Percentiles rank a stretch among this genome's conserved stretches.
These are phyloP conservation scores for Clonostachys byssicola DNA, from an alignment of 2,329 filamentous ascomycete genomes.

Conservation along the genomic window DNA sequence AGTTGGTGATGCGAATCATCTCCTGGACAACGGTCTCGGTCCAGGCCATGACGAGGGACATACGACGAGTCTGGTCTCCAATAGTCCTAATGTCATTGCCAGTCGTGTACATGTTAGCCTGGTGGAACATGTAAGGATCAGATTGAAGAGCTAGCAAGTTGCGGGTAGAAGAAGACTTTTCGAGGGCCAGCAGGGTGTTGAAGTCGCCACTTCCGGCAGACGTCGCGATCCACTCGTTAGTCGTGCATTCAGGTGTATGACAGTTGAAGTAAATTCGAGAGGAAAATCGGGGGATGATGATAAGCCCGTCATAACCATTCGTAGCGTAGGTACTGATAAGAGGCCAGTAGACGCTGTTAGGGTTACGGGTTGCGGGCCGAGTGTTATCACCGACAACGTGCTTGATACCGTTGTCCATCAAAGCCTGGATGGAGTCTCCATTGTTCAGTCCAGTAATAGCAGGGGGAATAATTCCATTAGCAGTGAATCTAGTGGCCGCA, in stretches of 20 bases:
- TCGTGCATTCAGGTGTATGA: conserved; percentile 49
- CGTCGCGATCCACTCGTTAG: conserved; percentile 57
- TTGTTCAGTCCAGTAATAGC: conserved; percentile 62
- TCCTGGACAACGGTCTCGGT: conserved; percentile 49
- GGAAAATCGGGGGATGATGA: conserved; percentile 55
- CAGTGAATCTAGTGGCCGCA: conserved; percentile 39
- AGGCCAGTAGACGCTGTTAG: conserved; percentile 48
- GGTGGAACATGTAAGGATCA: conserved; percentile 59
- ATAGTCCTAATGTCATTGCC: conserved; percentile 41
- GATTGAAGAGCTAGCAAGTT: conserved; percentile 52
- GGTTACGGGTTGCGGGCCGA: conserved; percentile 46
- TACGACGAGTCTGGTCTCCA: conserved; percentile 38
- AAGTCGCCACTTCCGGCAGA: conserved; percentile 50
- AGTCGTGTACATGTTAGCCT: conserved; percentile 52
- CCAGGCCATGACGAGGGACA: conserved; percentile 54
- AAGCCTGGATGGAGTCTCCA: conserved; percentile 54
- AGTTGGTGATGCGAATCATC: conserved; percentile 38
- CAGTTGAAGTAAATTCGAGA: conserved; percentile 64
- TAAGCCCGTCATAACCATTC: conserved; percentile 52
- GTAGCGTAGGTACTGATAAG: conserved; percentile 42
- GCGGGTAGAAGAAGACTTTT: conserved; percentile 47
- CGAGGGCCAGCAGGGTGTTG: conserved; percentile 41
- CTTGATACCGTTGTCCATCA: conserved; percentile 53
- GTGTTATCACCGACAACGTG: conserved; percentile 63
- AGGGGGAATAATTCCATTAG: conserved; percentile 54